Conservation (phyloP, 2,329 filamentous ascomycete genomes). For the Alternaria ventricosa region DNA sequence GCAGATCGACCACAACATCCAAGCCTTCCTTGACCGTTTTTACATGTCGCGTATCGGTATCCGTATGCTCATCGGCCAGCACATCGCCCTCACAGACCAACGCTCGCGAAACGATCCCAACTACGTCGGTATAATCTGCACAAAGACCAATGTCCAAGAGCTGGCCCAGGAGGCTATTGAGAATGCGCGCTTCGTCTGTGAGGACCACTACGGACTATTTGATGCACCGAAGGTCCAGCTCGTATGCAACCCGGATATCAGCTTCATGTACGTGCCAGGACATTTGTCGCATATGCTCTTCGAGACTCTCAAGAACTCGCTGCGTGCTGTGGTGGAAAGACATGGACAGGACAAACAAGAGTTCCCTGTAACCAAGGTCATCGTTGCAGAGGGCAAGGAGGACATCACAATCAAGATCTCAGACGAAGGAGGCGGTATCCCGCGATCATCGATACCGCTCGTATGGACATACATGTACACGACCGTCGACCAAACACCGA, state of each 20-base stretch:
- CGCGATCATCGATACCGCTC: constrained; percentile 87
- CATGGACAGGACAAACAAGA: constrained; percentile 95
- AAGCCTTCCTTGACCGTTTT: constrained; percentile 96
- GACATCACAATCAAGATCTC: constrained; percentile 99
- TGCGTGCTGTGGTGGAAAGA: constrained; percentile 93
- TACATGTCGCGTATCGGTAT: constrained; percentile 99
- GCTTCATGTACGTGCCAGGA: constrained; percentile 99
- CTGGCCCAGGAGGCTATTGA: constrained; percentile 97
- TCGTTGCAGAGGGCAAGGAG: constrained; percentile 96
- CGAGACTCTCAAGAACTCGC: constrained; percentile 97
- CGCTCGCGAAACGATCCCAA: constrained; percentile 86
- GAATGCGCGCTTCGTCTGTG: constrained; percentile 98
- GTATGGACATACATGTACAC: constrained; percentile 99
- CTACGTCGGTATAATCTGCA: constrained; percentile 99
- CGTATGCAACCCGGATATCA: constrained; percentile 89
- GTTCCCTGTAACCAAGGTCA: constrained; percentile 95
- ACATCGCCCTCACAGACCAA: constrained; percentile 96
- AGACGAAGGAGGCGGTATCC: constrained; percentile 95
- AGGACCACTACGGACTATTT: constrained; percentile 97
- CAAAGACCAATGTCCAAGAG: constrained; percentile 94
- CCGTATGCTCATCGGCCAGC: constrained; percentile 97
- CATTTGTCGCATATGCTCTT: constrained; percentile 99
- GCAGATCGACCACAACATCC: constrained; percentile 97
- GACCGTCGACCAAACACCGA: constrained; percentile 94
- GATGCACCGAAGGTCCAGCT: constrained; percentile 96